Base-by-base conservation (phyloP, 306 rosid genomes). In the Biancaea sappan region DNA sequence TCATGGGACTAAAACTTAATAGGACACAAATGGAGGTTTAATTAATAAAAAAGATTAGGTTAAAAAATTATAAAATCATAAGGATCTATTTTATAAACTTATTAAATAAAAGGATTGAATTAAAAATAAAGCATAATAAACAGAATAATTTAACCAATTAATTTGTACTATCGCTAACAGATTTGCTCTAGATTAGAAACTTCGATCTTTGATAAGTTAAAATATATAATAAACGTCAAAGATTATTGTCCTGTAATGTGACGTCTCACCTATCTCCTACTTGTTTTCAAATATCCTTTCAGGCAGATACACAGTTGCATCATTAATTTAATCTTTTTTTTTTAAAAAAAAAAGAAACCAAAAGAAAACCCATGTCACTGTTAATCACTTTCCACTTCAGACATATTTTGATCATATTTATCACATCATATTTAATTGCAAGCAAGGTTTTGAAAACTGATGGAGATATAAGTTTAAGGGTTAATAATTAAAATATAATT, bases 181-280 rank as follows among this genome's bases (percentile, higher is more conserved):
- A n/a, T n/a, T 54, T 54, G 61, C 14, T 54, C 3, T 14, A 54
- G 61, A 54, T 54, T 18, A 54, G 19, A 3, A 54, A 12, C 18
- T 54, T 7, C 18, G 26, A 6, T 1, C 31, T 40, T 68, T 32
- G 62, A 60, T 37, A 52, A 37, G 56, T 7, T 73, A 4, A 4
- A 44, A 14, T n/a, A n/a, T n/a, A n/a, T 9, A 37, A 25, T 48
- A 8, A 28, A 29, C 70, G 7, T 29, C 22, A 58, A 21, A 19
- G 26, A 31, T 41, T 60, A 72, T 6, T 40, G 34, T 80, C 76
- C 14, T 38, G 8, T 37, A 60, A 70, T 50, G 58, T 61, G 81
- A 69, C 29, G 72, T 34, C 77, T 69, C n/a, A 69, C 67, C 69
- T 31, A 75, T 70, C 63, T 53, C 24, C 71, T 2, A 12, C 69